phyloP scores from a whole-genome alignment of 129 eudicot species.

The Daucus carota region DH1_v3.0 NC_030381.2:46844001-46844500 shows the following conservation, averaged over 20 bases:
- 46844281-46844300: not conserved
- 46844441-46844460: not conserved
- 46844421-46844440: slow-evolving; percentile 26
- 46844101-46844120: too few species aligned
- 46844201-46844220: not conserved
- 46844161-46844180: not conserved
- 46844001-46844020: not conserved
- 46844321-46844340: too few species aligned
- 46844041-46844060: not conserved
- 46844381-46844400: slow-evolving; percentile 66
- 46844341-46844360: not conserved
- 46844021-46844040: not conserved
- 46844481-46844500: not conserved
- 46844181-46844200: not conserved
- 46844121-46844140: not conserved
- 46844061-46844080: too few species aligned
- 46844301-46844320: not conserved
- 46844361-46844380: slow-evolving; percentile 39
- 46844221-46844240: not conserved
- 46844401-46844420: slow-evolving; percentile 89
- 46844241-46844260: not conserved
- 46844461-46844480: not conserved
- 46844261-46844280: not conserved
- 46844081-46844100: not conserved
- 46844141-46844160: not conserved